A percentile compares a stretch with the other conserved stretches of the same genome.
Conservation (phyloP, 805 yeast species). For the Nakazawaea ishiwadae region DNA sequence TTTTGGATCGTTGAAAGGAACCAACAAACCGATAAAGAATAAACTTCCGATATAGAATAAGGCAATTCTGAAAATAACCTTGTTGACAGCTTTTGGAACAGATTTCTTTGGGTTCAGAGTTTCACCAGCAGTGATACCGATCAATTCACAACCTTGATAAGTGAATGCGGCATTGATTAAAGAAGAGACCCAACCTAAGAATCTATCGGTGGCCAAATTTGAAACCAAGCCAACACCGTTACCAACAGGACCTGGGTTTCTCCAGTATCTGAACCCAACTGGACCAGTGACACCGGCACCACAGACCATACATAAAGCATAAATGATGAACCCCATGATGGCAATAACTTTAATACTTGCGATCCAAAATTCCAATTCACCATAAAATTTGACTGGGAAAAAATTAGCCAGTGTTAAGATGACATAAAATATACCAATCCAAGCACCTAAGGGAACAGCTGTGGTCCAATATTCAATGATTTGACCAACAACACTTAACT, state of each 20-base stretch:
- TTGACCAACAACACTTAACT: constrained; percentile 68
- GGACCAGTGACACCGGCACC: constrained; percentile 71
- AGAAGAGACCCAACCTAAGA: constrained; percentile 67
- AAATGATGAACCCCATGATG: constrained; percentile 64
- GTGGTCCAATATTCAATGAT: constrained; percentile 61
- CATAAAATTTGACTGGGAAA: constrained; percentile 66
- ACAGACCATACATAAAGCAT: constrained; percentile 66
- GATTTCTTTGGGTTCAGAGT: constrained; percentile 63
- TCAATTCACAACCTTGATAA: constrained; percentile 73
- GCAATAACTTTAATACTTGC: constrained; percentile 65
- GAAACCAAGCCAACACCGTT: constrained; percentile 49
- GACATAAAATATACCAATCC: constrained; percentile 67
- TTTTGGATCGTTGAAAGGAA: constrained; percentile 62
- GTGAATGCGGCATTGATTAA: constrained; percentile 75
- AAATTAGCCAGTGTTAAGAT: constrained; percentile 49
- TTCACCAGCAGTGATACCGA: constrained; percentile 76
- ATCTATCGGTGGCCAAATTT: constrained; percentile 48
- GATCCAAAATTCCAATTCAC: constrained; percentile 75
- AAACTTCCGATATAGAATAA: constrained; percentile 62
- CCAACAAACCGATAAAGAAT: constrained; percentile 65
- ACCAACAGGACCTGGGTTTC: constrained; percentile 75
- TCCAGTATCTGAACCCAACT: constrained; percentile 77
- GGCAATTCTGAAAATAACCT: constrained; percentile 61
- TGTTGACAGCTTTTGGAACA: constrained; percentile 68
- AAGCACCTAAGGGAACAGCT: constrained; percentile 66